These are phyloP conservation scores for Metschnikowia dekortorum DNA, from an alignment of 805 yeast genomes.

Conservation along the genomic window DNA sequence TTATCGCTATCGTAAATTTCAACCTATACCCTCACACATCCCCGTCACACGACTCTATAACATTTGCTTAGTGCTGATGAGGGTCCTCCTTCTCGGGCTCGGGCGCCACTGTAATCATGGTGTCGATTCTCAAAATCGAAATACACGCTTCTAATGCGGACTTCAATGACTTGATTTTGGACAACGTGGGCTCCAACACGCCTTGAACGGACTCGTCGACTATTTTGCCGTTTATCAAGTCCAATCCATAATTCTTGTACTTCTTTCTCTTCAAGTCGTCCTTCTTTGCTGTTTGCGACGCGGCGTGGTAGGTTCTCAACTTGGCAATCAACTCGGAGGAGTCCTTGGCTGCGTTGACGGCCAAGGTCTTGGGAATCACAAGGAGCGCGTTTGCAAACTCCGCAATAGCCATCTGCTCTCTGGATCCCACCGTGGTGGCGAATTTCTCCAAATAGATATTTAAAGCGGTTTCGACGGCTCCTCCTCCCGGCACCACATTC, in stretches of 20 bases:
- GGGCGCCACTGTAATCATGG: slow-evolving; percentile 96
- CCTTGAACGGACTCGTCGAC: slow-evolving; percentile 82
- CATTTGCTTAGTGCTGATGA: slow-evolving; percentile 59
- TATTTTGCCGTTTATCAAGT: slow-evolving; percentile 84
- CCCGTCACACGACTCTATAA: not conserved
- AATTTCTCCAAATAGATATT: slow-evolving; percentile 93
- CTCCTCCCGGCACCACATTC: slow-evolving; percentile 96
- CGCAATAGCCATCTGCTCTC: slow-evolving; percentile 97
- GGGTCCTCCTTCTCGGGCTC: slow-evolving; percentile 91
- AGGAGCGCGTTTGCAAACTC: slow-evolving; percentile 91
- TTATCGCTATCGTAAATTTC: not conserved
- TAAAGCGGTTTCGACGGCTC: slow-evolving; percentile 96
- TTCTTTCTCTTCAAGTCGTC: slow-evolving; percentile 81
- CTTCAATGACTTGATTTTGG: slow-evolving; percentile 88
- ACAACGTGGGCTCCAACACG: slow-evolving; percentile 91
- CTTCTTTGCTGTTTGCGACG: slow-evolving; percentile 79
- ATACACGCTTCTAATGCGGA: slow-evolving; percentile 97
- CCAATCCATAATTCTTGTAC: slow-evolving; percentile 90
- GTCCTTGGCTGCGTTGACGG: slow-evolving; percentile 97
- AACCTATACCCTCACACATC: not conserved
- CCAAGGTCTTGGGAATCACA: slow-evolving; percentile 92
- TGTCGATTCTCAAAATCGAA: slow-evolving; percentile 94
- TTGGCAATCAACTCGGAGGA: slow-evolving; percentile 92
- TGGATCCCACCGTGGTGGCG: slow-evolving; percentile 95
- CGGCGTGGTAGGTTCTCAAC: slow-evolving; percentile 93